Conservation (phyloP, 345 rosid genomes). For the Sonneratia caseolaris region DNA sequence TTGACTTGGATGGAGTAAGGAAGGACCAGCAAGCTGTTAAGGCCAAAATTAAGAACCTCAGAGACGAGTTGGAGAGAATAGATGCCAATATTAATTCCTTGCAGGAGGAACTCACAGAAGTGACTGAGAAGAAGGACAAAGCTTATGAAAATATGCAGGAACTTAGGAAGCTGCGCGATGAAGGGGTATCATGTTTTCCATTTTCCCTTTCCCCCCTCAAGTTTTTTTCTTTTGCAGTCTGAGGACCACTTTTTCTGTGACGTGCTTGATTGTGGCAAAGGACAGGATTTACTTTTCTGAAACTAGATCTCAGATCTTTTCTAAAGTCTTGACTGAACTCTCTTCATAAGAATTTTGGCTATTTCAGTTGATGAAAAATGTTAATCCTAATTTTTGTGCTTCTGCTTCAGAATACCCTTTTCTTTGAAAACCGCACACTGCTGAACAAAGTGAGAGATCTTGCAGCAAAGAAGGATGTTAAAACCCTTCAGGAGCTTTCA, state of each 20-base stretch:
- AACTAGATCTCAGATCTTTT: too few relatives aligned
- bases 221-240: background rate
- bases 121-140: constrained; percentile 54
- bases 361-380: background rate
- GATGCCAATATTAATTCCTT: constrained; percentile 48
- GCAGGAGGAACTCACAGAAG: constrained; percentile 42
- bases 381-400: background rate
- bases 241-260: background rate
- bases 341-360: too few relatives aligned
- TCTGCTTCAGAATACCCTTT: constrained; percentile 39
- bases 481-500: constrained; percentile 46
- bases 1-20: constrained; percentile 77
- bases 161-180: constrained; percentile 56
- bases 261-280: background rate
- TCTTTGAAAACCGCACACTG: constrained; percentile 36
- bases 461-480: constrained; percentile 48
- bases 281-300: too few relatives aligned
- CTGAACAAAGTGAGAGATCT: constrained; percentile 50
- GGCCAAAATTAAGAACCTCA: constrained; percentile 43
- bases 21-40: constrained; percentile 71
- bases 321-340: too few relatives aligned
- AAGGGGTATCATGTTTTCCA: constrained; percentile 32
- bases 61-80: constrained; percentile 39
- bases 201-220: too few relatives aligned
- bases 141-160: constrained; percentile 41